Percentiles rank a stretch among this genome's conserved stretches.
Conservation (phyloP, 1,284 basidiomycete species). For the Heterobasidion annosum region DNA sequence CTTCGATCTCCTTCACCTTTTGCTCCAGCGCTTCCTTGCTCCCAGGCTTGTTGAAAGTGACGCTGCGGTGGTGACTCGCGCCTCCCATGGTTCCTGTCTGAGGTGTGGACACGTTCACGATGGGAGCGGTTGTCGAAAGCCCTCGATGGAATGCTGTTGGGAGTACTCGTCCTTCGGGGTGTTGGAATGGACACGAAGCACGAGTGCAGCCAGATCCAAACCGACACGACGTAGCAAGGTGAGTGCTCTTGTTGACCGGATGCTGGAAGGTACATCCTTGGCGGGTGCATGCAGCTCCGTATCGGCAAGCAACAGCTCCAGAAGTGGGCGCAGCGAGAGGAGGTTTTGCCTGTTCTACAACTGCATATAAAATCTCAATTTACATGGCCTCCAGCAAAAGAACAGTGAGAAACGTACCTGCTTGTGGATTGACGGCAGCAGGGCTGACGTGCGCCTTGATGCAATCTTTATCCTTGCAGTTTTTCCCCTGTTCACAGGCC, state of each 20-base stretch:
- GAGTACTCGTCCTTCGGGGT: slow-evolving; percentile 71
- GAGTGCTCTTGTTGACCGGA: slow-evolving; percentile 23
- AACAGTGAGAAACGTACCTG: slow-evolving; percentile 26
- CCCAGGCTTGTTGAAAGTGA: slow-evolving; percentile 51
- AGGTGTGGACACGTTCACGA: slow-evolving; percentile 50
- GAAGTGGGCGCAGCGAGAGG: slow-evolving; percentile 12
- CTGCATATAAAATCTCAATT: slow-evolving; percentile 12
- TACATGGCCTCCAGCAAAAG: neutral
- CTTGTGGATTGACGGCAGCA: slow-evolving; percentile 56
- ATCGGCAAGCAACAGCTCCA: slow-evolving; percentile 53
- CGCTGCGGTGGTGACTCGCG: slow-evolving; percentile 53
- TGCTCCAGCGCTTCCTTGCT: slow-evolving; percentile 22
- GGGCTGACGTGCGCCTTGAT: slow-evolving; percentile 84
- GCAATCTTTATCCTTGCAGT: slow-evolving; percentile 88
- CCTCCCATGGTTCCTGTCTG: slow-evolving; percentile 55
- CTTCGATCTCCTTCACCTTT: slow-evolving; percentile 21
- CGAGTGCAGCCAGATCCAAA: slow-evolving; percentile 76
- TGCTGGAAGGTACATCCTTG: slow-evolving; percentile 64
- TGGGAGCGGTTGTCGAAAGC: slow-evolving; percentile 44
- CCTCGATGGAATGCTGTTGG: slow-evolving; percentile 73
- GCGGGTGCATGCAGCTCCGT: slow-evolving; percentile 66
- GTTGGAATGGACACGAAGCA: slow-evolving; percentile 66
- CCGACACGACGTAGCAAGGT: slow-evolving; percentile 46
- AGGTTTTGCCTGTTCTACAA: slow-evolving; percentile 27
- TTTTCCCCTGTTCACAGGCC: slow-evolving; percentile 75